These are phyloP conservation scores for Penicillium bovifimosum DNA, from an alignment of 495 filamentous ascomycete genomes.

Conservation along the genomic window DNA sequence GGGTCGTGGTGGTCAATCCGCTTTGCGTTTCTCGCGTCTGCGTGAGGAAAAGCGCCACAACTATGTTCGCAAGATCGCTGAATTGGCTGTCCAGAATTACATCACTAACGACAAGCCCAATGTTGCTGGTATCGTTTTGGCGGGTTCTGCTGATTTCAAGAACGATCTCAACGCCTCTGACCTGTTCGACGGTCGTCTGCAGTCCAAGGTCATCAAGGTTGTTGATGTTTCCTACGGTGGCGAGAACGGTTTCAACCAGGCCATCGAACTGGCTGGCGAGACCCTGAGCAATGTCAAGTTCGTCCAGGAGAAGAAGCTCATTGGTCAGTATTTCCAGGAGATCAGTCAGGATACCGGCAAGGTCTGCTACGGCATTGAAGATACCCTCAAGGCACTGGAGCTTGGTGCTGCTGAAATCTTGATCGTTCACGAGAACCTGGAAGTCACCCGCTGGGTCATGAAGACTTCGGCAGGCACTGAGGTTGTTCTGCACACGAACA, in stretches of 20 bases:
- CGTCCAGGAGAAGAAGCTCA: slow-evolving; percentile 99
- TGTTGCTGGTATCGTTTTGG: slow-evolving; percentile 87
- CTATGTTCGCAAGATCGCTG: slow-evolving; percentile 97
- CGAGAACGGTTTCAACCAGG: slow-evolving; percentile 99
- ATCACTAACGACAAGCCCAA: slow-evolving; percentile 98
- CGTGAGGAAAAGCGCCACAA: slow-evolving; percentile 99
- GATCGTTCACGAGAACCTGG: slow-evolving; percentile 97
- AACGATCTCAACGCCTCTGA: slow-evolving; percentile 97
- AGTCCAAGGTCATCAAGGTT: slow-evolving; percentile 95
- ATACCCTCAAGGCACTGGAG: slow-evolving; percentile 96
- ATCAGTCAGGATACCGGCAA: slow-evolving; percentile 95
- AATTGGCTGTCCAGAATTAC: slow-evolving; percentile 95
- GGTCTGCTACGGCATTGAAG: slow-evolving; percentile 95
- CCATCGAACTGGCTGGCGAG: slow-evolving; percentile 89
- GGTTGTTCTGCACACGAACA: slow-evolving; percentile 79
- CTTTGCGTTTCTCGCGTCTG: slow-evolving; percentile 98
- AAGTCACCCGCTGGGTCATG: slow-evolving; percentile 83
- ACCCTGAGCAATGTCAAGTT: slow-evolving; percentile 99
- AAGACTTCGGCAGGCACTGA: slow-evolving; percentile 68
- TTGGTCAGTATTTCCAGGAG: slow-evolving; percentile 96
- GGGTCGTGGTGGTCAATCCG: slow-evolving; percentile 98
- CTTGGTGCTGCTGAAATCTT: slow-evolving; percentile 89
- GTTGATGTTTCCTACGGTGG: slow-evolving; percentile 98
- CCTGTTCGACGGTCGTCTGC: slow-evolving; percentile 88
- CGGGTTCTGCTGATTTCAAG: slow-evolving; percentile 98